These are phyloP conservation scores for Metarhizium rileyi DNA, from an alignment of 2,329 filamentous ascomycete species.

Conservation along the genomic window DNA sequence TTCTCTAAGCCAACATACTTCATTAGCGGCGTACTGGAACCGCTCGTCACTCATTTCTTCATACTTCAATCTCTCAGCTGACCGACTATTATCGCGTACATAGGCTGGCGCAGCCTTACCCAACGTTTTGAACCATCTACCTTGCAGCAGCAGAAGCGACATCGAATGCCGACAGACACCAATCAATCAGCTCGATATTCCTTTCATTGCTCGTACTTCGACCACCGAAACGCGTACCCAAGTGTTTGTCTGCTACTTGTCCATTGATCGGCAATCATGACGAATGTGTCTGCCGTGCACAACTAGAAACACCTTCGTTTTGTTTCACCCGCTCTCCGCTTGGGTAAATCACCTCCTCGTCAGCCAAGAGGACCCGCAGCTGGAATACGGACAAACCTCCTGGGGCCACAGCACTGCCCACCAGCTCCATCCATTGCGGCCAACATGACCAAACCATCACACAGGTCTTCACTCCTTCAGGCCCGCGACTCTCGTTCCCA, in stretches of 20 bases:
- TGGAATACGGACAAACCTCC: conserved; percentile 13
- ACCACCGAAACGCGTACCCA: too few species aligned
- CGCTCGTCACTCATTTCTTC: conserved; percentile 5
- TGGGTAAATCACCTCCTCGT: conserved; percentile 1
- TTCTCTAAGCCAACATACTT: not conserved
- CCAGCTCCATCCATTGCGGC: conserved; percentile 9
- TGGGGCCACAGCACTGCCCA: conserved; percentile 5
- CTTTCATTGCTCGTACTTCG: too few species aligned
- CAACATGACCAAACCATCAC: conserved; percentile 25
- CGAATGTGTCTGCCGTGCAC: not conserved
- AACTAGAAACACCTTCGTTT: not conserved
- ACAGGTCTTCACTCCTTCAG: conserved; percentile 29
- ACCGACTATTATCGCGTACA: not conserved
- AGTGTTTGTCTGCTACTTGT: too few species aligned
- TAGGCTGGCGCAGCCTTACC: not conserved
- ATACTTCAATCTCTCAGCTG: not conserved
- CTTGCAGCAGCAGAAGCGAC: too few species aligned
- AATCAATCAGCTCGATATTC: too few species aligned
- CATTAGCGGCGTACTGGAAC: not conserved
- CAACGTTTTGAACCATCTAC: not conserved
- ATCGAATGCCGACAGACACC: too few species aligned
- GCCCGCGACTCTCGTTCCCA: conserved; percentile 16
- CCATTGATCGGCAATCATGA: conserved; percentile 2
- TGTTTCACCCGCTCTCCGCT: conserved; percentile 2
- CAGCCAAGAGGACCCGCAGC: conserved; percentile 6